Evolutionary conservation across 805 yeast genomes (phyloP), one percentile per base, ranked within the genome.

Genomic region (Lipomyces spencermartinsiae): DNA sequence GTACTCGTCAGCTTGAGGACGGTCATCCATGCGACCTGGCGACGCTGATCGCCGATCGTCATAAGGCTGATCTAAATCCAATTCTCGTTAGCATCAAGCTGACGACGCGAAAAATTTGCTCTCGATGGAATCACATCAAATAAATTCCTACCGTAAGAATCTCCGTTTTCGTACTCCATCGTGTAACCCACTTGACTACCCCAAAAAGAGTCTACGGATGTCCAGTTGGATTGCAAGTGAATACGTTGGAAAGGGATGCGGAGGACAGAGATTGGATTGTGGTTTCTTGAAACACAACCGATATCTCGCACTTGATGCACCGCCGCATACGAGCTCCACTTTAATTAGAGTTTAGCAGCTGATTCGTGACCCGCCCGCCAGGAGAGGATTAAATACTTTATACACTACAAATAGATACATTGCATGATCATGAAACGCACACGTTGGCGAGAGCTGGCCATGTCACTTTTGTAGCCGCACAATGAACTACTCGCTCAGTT

Each of bases 31-130:
- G 12, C 68, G 58, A 22, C 22, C 19, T 5, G 71, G 71, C 46
- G 71, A 69, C 25, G 71, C 71, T 6, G 71, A 66, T 51, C 71
- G 59, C 19, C 71, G 65, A 22, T 69, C 71, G 29, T 63, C 71
- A 33, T 67, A 69, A 16, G 62, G 59, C 22, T 59, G 71, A 46
- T 68, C 71, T 64, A 12, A 0, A 12, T 34, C 12, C n/a, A 9
- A 39, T 57, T 37, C 22, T 35, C 14, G 12, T 25, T 25, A 31
- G 60, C 56, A n/a, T 19, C 63, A 43, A 22, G 8, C 16, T n/a
- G 19, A 37, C 16, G 22, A 16, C 22, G 16, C n/a, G 22, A 43
- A 43, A 43, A 43, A 43, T n/a, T 8, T n/a, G 19, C 19, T n/a
- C 10, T 29, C 37, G n/a, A 31, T 31, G 29, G 16, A 16, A 12